A percentile compares a stretch with the other conserved stretches of the same genome.
These are phyloP conservation scores for Colletotrichum siamense DNA, from an alignment of 2,329 filamentous ascomycete species.

Conservation along the genomic window DNA sequence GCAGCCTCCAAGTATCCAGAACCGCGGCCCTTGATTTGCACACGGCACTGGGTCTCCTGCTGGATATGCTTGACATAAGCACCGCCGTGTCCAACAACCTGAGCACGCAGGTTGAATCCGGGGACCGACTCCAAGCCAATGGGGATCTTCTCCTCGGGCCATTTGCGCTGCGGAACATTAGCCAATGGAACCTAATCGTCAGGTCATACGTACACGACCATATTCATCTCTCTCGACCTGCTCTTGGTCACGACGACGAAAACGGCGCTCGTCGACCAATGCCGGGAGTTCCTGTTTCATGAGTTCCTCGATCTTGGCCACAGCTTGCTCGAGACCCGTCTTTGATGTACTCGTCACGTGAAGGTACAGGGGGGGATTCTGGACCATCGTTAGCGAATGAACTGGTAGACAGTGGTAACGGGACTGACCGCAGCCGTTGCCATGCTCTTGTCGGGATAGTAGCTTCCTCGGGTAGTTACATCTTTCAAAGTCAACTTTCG, in stretches of 20 bases:
- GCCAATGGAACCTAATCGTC: neutral
- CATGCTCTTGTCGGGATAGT: conserved; percentile 98
- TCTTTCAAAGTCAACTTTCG: conserved; percentile 74
- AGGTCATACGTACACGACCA: conserved; percentile 71
- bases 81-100: conserved; percentile 93
- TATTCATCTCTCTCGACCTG: conserved; percentile 88
- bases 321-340: conserved; percentile 86
- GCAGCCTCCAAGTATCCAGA: conserved; percentile 92
- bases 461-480: conserved; percentile 97
- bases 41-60: conserved; percentile 90
- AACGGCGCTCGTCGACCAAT: conserved; percentile 91
- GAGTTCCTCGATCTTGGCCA: conserved; percentile 88
- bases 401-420: neutral
- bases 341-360: conserved; percentile 94
- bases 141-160: conserved; percentile 95
- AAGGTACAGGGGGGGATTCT: conserved; percentile 94
- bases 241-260: conserved; percentile 82
- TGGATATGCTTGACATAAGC: conserved; percentile 99
- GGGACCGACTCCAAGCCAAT: conserved; percentile 89
- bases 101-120: conserved; percentile 94
- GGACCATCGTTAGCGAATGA: conserved; percentile 5
- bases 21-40: conserved; percentile 96
- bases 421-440: conserved; percentile 86
- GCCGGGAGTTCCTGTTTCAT: conserved; percentile 97
- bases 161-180: conserved; percentile 78